These are phyloP conservation scores for Elsinoe batatas DNA, from an alignment of 2,329 filamentous ascomycete genomes.

Conservation along the genomic window DNA sequence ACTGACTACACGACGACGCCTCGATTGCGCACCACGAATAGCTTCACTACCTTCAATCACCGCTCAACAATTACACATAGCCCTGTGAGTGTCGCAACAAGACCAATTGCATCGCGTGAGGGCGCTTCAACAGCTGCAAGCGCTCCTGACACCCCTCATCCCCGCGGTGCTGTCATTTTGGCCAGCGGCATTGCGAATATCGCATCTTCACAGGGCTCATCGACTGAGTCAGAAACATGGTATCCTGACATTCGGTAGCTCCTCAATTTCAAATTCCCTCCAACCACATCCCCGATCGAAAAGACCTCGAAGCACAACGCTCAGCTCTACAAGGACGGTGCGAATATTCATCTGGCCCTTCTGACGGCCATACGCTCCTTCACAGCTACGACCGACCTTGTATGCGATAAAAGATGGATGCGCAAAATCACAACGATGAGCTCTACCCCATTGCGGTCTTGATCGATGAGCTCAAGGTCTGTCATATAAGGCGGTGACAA, in stretches of 20 bases:
- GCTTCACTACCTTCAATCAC: not conserved
- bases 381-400: constrained; percentile 3
- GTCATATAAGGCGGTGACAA: constrained; percentile 18
- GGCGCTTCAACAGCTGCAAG: not conserved
- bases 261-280: not conserved
- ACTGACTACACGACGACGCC: constrained; percentile 5
- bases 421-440: constrained; percentile 87
- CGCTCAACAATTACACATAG: not conserved
- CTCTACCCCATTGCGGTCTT: constrained; percentile 99
- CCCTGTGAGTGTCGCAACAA: not conserved
- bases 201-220: not conserved
- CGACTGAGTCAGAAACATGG: not conserved
- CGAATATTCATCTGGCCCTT: constrained; percentile 7
- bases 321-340: not conserved
- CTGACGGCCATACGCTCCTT: constrained; percentile 19
- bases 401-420: constrained; percentile 59
- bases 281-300: not conserved
- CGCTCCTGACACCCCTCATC: not conserved
- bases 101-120: constrained; percentile 1
- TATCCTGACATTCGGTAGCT: not conserved
- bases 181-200: not conserved
- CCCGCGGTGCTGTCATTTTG: constrained; percentile 4
- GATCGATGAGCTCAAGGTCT: constrained; percentile 98
- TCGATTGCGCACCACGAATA: not conserved
- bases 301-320: not conserved